Conservation (phyloP, 805 yeast species). For the Lipomyces sp. region DNA sequence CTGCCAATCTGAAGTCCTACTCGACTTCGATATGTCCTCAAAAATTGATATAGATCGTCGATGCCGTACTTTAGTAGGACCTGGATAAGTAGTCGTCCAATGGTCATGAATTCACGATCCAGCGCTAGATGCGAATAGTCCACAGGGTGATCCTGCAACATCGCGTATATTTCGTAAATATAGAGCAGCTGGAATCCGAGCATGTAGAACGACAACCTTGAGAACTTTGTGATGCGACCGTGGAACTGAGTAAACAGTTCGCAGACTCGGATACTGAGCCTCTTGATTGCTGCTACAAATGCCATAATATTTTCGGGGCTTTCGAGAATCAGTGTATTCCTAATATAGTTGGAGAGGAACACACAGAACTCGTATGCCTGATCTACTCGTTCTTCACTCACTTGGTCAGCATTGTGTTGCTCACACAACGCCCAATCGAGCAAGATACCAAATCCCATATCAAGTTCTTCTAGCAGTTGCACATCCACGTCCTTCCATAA, state of each 20-base stretch:
- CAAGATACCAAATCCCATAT: slow-evolving; percentile 9
- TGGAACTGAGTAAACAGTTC: slow-evolving; percentile 34
- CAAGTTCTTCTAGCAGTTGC: slow-evolving; percentile 22
- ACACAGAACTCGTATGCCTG: slow-evolving; percentile 27
- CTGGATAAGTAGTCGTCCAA: slow-evolving; percentile 27
- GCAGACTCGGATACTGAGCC: slow-evolving; percentile 21
- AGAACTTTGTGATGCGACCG: slow-evolving; percentile 18
- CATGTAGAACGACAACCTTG: slow-evolving; percentile 27
- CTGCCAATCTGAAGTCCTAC: slow-evolving; percentile 20
- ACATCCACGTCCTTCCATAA: slow-evolving; percentile 18
- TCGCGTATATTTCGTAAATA: slow-evolving; percentile 24
- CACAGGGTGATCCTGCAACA: slow-evolving; percentile 13
- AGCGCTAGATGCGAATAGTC: slow-evolving; percentile 25
- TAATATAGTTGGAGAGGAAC: slow-evolving; percentile 24
- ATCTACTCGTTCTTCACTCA: slow-evolving; percentile 6
- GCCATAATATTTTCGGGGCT: slow-evolving; percentile 15
- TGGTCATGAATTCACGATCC: slow-evolving; percentile 26
- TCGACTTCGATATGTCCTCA: slow-evolving; percentile 28
- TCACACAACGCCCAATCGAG: slow-evolving; percentile 32
- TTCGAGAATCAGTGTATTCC: slow-evolving; percentile 11
- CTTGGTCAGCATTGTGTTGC: slow-evolving; percentile 20
- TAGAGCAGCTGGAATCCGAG: slow-evolving; percentile 33
- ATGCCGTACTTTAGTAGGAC: slow-evolving; percentile 27
- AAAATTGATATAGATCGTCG: slow-evolving; percentile 29
- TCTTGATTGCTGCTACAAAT: slow-evolving; percentile 20